These are phyloP conservation scores for Gaertneriomyces semiglobifer DNA, from an alignment of 192 early-diverging fungal genomes.

Conservation along the genomic window DNA sequence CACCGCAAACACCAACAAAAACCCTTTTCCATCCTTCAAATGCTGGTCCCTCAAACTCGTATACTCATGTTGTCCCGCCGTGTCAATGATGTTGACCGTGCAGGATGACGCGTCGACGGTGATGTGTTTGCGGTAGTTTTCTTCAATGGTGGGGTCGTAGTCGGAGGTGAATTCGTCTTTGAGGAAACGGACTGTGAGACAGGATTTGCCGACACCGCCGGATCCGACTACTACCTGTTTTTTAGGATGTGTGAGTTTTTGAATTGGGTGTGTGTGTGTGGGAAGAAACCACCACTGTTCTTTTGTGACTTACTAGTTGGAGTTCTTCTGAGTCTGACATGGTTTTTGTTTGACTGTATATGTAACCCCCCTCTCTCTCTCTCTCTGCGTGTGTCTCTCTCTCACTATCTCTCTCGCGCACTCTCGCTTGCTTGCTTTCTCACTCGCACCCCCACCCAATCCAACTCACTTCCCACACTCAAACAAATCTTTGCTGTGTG, in stretches of 20 bases:
- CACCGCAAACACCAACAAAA: slow-evolving; percentile 56
- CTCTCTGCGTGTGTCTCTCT: too few species aligned
- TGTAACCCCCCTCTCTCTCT: too few species aligned
- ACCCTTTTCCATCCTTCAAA: slow-evolving; percentile 54
- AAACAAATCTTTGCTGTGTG: too few species aligned
- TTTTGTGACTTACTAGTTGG: background rate
- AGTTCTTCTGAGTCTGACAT: too few species aligned
- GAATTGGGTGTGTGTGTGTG: background rate
- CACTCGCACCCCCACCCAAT: too few species aligned
- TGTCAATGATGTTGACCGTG: slow-evolving; percentile 56
- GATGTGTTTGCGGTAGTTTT: slow-evolving; percentile 56
- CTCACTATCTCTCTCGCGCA: too few species aligned
- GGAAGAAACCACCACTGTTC: too few species aligned
- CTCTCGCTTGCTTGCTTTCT: too few species aligned
- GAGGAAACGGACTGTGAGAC: slow-evolving; percentile 56
- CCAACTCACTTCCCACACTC: too few species aligned
- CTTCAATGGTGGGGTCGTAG: slow-evolving; percentile 59
- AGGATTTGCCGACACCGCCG: slow-evolving; percentile 62
- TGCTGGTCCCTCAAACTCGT: slow-evolving; percentile 55
- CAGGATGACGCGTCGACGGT: slow-evolving; percentile 41
- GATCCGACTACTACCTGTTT: slow-evolving; percentile 57
- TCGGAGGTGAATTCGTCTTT: slow-evolving; percentile 60
- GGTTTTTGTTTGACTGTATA: too few species aligned
- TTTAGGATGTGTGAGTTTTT: background rate
- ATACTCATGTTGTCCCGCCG: slow-evolving; percentile 63